Evolutionary conservation across 495 filamentous ascomycete species (phyloP).

Genomic region (Pseudevernia furfuracea): DNA sequence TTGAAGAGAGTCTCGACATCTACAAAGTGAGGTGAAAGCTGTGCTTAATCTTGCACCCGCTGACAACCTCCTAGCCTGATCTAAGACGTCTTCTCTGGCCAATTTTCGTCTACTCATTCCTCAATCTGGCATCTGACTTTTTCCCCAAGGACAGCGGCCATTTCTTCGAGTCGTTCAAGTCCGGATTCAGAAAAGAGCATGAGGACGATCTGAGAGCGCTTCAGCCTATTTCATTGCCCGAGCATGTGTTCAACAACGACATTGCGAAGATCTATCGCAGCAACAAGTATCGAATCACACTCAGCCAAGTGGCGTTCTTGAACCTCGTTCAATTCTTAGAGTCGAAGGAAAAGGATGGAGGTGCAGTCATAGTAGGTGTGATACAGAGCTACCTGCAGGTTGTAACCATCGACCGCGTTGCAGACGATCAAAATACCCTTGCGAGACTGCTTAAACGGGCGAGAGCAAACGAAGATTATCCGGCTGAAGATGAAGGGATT

Average conservation of each 20-base stretch:
- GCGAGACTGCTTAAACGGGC: slow-evolving; percentile 66
- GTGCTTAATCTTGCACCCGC: slow-evolving; percentile 10
- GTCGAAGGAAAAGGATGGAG: slow-evolving; percentile 69
- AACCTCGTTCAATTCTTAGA: slow-evolving; percentile 84
- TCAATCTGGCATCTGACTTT: slow-evolving; percentile 69
- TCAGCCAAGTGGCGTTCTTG: slow-evolving; percentile 70
- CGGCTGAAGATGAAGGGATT: slow-evolving; percentile 85
- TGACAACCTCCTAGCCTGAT: slow-evolving; percentile 59
- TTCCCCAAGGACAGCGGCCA: slow-evolving; percentile 60
- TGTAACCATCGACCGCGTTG: slow-evolving; percentile 63
- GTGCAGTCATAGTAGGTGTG: slow-evolving; percentile 63
- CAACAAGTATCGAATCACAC: slow-evolving; percentile 79
- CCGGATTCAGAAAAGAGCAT: slow-evolving; percentile 65
- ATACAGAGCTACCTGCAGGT: slow-evolving; percentile 68
- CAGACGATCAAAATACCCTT: slow-evolving; percentile 71
- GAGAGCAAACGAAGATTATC: slow-evolving; percentile 52
- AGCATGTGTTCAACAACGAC: slow-evolving; percentile 65
- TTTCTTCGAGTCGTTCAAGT: slow-evolving; percentile 60
- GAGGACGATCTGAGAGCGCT: slow-evolving; percentile 66
- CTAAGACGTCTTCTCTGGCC: slow-evolving; percentile 82
- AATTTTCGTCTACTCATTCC: slow-evolving; percentile 84
- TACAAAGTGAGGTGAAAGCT: slow-evolving; percentile 63
- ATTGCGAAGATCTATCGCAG: slow-evolving; percentile 67
- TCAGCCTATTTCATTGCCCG: slow-evolving; percentile 58
- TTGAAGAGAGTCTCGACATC: slow-evolving; percentile 81